Evolutionary conservation across 192 early-diverging fungal genomes (phyloP).

Genomic region (Mortierella alpina): DNA sequence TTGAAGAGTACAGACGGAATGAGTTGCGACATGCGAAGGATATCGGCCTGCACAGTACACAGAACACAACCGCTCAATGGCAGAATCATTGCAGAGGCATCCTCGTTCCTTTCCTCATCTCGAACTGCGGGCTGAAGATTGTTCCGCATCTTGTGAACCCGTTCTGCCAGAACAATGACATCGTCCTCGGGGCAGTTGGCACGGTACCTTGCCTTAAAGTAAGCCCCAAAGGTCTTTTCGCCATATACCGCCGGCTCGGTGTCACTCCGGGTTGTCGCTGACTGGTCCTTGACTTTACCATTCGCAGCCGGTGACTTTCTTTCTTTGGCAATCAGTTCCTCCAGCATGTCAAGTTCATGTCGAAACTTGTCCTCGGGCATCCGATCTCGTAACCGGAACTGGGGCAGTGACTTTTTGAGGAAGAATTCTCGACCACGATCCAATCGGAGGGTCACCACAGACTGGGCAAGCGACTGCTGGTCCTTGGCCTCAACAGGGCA

Average conservation of each 20-base stretch:
- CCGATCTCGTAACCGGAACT: conserved; percentile 15
- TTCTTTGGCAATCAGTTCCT: neutral
- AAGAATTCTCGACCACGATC: conserved; percentile 59
- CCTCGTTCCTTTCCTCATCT: conserved; percentile 27
- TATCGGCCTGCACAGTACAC: conserved; percentile 52
- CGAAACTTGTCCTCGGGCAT: conserved; percentile 18
- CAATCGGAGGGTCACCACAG: conserved; percentile 53
- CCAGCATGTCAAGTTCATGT: neutral
- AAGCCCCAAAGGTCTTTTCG: conserved; percentile 54
- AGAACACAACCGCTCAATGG: conserved; percentile 36
- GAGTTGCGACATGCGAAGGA: conserved; percentile 57
- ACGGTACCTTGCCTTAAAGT: conserved; percentile 49
- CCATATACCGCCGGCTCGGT: neutral
- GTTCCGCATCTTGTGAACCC: conserved; percentile 57
- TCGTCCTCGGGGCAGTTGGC: conserved; percentile 16
- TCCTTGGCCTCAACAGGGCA: conserved; percentile 22
- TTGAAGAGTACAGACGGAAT: conserved; percentile 73
- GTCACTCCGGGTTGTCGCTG: neutral
- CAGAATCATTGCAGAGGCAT: conserved; percentile 34
- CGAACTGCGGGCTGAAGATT: conserved; percentile 51
- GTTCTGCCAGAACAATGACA: conserved; percentile 54
- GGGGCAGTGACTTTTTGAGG: conserved; percentile 44
- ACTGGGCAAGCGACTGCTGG: conserved; percentile 22
- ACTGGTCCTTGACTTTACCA: neutral
- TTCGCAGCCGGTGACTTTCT: neutral